Percentiles rank a stretch among this genome's conserved stretches.
Conservation (phyloP, 192 early-diverging fungal species). For the Mortierella claussenii region DNA sequence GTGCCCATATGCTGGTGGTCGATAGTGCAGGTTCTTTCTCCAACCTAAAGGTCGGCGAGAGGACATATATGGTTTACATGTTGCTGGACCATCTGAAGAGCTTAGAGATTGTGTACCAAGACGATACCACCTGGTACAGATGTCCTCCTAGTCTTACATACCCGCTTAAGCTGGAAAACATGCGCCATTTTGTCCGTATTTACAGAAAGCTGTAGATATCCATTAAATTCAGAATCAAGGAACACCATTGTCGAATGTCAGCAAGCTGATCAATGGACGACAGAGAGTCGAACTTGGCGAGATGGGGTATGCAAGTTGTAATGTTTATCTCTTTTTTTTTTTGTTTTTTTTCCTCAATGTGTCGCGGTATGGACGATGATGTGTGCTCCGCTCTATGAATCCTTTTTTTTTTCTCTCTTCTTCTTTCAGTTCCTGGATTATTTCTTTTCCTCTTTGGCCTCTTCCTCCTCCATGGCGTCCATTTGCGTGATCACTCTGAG, state of each 20-base stretch:
- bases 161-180: slow-evolving; percentile 85
- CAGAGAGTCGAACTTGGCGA: too few species aligned
- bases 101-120: slow-evolving; percentile 71
- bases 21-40: slow-evolving; percentile 96
- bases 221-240: background rate
- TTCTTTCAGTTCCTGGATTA: slow-evolving; percentile 1
- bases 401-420: background rate
- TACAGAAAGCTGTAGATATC: slow-evolving; percentile 73
- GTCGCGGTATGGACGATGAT: too few species aligned
- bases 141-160: slow-evolving; percentile 76
- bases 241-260: background rate
- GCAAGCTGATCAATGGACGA: too few species aligned
- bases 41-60: slow-evolving; percentile 75
- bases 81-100: slow-evolving; percentile 83
- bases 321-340: background rate
- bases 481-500: slow-evolving; percentile 77
- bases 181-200: slow-evolving; percentile 91
- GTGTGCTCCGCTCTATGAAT: too few species aligned
- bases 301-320: background rate
- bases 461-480: slow-evolving; percentile 78
- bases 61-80: slow-evolving; percentile 91
- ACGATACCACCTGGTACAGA: slow-evolving; percentile 83
- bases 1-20: slow-evolving; percentile 79
- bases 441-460: slow-evolving; percentile 75
- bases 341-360: background rate